These are phyloP conservation scores for Russula griseocarnosa DNA, from an alignment of 768 basidiomycete genomes.

Conservation along the genomic window DNA sequence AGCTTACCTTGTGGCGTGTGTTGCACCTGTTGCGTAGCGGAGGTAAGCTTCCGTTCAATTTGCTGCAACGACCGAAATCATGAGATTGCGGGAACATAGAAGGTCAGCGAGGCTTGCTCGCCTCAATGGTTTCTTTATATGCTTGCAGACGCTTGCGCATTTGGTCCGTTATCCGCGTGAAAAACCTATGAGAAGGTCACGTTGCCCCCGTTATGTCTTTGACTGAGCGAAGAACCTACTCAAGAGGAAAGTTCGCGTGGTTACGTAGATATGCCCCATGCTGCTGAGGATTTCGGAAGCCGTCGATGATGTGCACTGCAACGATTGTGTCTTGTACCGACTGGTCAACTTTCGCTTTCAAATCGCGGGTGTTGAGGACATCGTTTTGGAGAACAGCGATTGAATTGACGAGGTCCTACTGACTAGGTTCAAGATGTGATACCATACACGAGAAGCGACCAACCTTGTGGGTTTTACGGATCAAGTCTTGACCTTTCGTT, in stretches of 20 bases:
- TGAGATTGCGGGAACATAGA: constrained; percentile 1
- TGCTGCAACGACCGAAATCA: constrained; percentile 42
- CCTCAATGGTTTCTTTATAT: constrained; percentile 81
- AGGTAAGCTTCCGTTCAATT: constrained; percentile 79
- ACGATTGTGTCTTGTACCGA: constrained; percentile 77
- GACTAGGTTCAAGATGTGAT: background rate
- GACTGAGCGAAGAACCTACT: constrained; percentile 44
- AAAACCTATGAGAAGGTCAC: constrained; percentile 49
- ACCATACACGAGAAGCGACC: background rate
- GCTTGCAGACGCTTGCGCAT: constrained; percentile 69
- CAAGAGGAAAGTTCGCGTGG: constrained; percentile 76
- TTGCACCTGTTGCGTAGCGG: constrained; percentile 59
- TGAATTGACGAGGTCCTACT: constrained; percentile 61
- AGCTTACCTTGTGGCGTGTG: constrained; percentile 67
- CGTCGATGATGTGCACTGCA: constrained; percentile 73
- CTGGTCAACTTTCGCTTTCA: constrained; percentile 72
- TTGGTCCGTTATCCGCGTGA: constrained; percentile 64
- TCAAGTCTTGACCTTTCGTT: constrained; percentile 64
- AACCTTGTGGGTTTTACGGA: constrained; percentile 66
- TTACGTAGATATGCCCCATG: constrained; percentile 68
- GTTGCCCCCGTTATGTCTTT: background rate
- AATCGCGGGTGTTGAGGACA: constrained; percentile 58
- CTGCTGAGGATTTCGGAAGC: constrained; percentile 70
- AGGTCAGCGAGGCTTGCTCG: background rate
- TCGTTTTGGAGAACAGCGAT: constrained; percentile 64